Base-by-base conservation (phyloP, 768 basidiomycete genomes). In the Hygrophoropsis aurantiaca region DNA sequence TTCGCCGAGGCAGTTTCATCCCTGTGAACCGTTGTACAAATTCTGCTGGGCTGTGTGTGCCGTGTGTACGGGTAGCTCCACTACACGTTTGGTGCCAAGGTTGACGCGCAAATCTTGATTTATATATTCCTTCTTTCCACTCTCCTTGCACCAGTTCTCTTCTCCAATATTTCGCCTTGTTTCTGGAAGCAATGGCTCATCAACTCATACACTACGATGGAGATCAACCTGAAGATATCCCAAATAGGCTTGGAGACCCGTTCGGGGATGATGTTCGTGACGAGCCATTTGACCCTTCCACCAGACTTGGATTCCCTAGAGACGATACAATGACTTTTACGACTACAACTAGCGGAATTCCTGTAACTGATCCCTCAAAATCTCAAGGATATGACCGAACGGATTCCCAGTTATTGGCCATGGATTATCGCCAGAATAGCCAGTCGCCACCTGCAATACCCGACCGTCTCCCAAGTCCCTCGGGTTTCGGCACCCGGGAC, bases 151-250 rank as follows among this genome's bases (percentile, higher is more conserved):
- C 45, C 24, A 24, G 7, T 24, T 41, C 27, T 9, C 16, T 20
- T 16, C n/a, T n/a, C n/a, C n/a, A n/a, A n/a, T 20, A 38, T 38
- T 26, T 39, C 34, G 49, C 57, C 37, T 65, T 54, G 49, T 50
- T 40, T 54, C 62, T 57, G 50, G 51, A 25, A 54, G 44, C 40
- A 33, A 66, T 68, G 64, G 64, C 64, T 27, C 27, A 13, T 30
- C 26, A 44, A 42, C 49, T 42, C 19, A 42, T 46, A 32, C 45
- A 41, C 10, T 47, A 52, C 20, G 40, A 54, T 44, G 26, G 47
- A 26, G 42, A 32, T 36, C 25, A 47, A 42, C 53, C 45, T 30
- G 35, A 21, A 16, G 44, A 42, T n/a, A 45, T 34, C 42, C 55
- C 39, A 20, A 25, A 21, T 19, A 30, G 45, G 47, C 42, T 38